These are phyloP conservation scores for Kalanchoe fedtschenkoi DNA, from an alignment of 164 flowering plant species.

Conservation along the genomic window DNA sequence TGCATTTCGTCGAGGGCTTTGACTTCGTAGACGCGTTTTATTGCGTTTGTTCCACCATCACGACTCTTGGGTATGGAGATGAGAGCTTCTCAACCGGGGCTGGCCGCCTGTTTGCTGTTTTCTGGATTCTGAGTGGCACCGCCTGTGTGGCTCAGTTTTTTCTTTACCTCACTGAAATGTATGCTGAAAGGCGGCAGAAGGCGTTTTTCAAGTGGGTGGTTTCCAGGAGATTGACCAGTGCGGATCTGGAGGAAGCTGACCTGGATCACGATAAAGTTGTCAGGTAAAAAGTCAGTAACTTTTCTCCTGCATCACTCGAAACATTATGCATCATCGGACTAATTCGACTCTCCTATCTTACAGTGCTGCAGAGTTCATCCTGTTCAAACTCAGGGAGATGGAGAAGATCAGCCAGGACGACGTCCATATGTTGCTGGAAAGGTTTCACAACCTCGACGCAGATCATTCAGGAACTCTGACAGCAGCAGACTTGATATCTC, in stretches of 20 bases:
- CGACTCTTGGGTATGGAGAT: conserved; percentile 86
- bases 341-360: neutral
- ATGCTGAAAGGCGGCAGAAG: conserved; percentile 39
- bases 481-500: conserved; percentile 31
- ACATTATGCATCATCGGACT: neutral
- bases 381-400: conserved; percentile 78
- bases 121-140: conserved; percentile 72
- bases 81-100: conserved; percentile 61
- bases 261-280: conserved; percentile 55
- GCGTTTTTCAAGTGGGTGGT: conserved; percentile 57
- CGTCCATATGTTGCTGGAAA: conserved; percentile 41
- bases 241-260: conserved; percentile 82
- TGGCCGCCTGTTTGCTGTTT: conserved; percentile 68
- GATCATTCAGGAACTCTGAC: conserved; percentile 75
- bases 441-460: conserved; percentile 51
- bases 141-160: conserved; percentile 61
- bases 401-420: conserved; percentile 69
- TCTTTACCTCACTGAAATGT: conserved; percentile 59
- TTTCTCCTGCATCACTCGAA: neutral
- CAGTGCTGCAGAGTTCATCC: conserved; percentile 66
- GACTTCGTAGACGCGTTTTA: conserved; percentile 56
- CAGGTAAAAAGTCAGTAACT: conserved; percentile 23
- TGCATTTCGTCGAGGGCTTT: conserved; percentile 37
- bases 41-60: conserved; percentile 76
- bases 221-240: conserved; percentile 25